phyloP scores from a whole-genome alignment of 1,139 yeast genomes.

The Lodderomyces pseudojiufengensis region DNA sequence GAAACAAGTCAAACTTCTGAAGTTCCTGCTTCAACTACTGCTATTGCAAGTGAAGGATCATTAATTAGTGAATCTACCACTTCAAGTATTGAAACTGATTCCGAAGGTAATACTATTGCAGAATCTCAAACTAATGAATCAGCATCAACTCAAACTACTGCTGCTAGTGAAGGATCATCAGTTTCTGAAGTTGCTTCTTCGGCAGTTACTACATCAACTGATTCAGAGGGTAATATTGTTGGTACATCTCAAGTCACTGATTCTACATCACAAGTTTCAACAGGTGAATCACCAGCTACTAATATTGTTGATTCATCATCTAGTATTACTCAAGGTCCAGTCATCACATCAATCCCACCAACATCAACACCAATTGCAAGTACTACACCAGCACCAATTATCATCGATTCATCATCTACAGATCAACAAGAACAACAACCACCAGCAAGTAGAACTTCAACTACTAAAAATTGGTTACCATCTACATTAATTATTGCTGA shows the following conservation, averaged over 20 bases:
- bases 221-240: no score
- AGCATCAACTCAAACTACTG: constrained; percentile 2
- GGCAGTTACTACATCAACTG: no score
- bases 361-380: constrained; percentile 4
- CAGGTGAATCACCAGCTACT: no score
- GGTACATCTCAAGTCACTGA: no score
- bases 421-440: constrained; percentile 5
- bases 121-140: no score
- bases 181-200: constrained; percentile 6
- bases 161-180: background rate
- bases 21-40: background rate
- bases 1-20: background rate
- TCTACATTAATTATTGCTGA: constrained; percentile 41
- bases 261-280: no score
- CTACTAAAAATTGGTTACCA: constrained; percentile 48
- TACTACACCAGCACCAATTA: constrained; percentile 6
- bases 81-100: background rate
- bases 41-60: background rate
- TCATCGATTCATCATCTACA: constrained; percentile 3
- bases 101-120: background rate
- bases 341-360: background rate
- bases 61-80: background rate
- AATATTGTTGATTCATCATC: no score
- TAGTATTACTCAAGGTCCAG: no score
- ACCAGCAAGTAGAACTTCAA: constrained; percentile 12